Conservation (phyloP, 2,329 filamentous ascomycete species). For the Colletotrichum lentis region DNA sequence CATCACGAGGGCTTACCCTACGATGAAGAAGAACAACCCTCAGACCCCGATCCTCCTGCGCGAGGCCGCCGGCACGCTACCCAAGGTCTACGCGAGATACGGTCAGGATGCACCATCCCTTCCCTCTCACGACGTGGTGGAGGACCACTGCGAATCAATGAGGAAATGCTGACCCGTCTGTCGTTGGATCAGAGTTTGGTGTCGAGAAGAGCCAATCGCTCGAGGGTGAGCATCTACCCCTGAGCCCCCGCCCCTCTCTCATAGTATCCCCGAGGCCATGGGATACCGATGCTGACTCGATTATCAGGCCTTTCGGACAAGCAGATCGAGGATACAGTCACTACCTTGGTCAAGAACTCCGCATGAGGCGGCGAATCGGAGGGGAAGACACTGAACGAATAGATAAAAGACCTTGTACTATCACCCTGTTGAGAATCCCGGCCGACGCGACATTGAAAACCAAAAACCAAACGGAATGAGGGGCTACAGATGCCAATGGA, state of each 20-base stretch:
- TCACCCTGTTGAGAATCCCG: conserved; percentile 22
- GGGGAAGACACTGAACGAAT: not conserved
- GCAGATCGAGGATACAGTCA: conserved; percentile 67
- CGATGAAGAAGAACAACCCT: conserved; percentile 99
- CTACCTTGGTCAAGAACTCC: conserved; percentile 59
- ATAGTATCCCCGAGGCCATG: not conserved
- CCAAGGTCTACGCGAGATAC: conserved; percentile 91
- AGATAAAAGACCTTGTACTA: conserved; percentile 24
- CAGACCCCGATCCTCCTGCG: conserved; percentile 92
- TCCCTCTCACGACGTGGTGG: too few species aligned
- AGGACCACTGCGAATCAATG: not conserved
- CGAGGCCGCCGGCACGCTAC: conserved; percentile 84
- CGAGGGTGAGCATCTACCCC: conserved; percentile 51
- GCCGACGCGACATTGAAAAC: conserved; percentile 3
- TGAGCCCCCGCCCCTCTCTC: conserved; percentile 44
- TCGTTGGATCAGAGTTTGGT: conserved; percentile 57
- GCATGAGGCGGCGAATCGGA: conserved; percentile 14
- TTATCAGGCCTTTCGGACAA: conserved; percentile 62
- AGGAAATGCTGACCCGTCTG: conserved; percentile 39
- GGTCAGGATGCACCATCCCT: conserved; percentile 62
- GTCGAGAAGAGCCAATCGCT: conserved; percentile 65
- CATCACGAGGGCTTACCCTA: conserved; percentile 89
- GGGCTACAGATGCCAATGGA: not conserved
- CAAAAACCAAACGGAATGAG: not conserved
- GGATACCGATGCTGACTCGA: conserved; percentile 4